These are phyloP conservation scores for Pseudogymnoascus sp. DNA, from an alignment of 2,329 filamentous ascomycete species.

Conservation along the genomic window DNA sequence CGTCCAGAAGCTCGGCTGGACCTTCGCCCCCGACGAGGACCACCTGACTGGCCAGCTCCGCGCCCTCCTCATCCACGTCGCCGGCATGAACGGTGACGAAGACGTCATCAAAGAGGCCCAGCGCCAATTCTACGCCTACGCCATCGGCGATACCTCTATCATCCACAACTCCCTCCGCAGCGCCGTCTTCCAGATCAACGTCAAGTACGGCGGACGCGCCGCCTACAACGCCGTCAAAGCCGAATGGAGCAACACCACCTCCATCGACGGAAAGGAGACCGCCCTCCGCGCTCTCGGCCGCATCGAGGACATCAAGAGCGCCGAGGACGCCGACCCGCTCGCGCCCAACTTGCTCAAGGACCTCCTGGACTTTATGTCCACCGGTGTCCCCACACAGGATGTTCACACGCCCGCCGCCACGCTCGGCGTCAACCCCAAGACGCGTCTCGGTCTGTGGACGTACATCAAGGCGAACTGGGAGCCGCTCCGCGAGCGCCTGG, in stretches of 20 bases:
- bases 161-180: slow-evolving; percentile 76
- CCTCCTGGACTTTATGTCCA: slow-evolving; percentile 69
- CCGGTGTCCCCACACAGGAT: slow-evolving; percentile 78
- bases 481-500: slow-evolving; percentile 61
- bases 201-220: slow-evolving; percentile 58
- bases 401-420: slow-evolving; percentile 73
- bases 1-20: slow-evolving; percentile 77
- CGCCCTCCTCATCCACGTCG: slow-evolving; percentile 68
- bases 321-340: neutral
- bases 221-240: slow-evolving; percentile 72
- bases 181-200: slow-evolving; percentile 70
- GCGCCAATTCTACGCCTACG: slow-evolving; percentile 74
- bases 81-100: slow-evolving; percentile 69
- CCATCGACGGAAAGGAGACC: slow-evolving; percentile 87
- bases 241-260: slow-evolving; percentile 74
- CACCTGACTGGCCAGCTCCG: slow-evolving; percentile 77
- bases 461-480: slow-evolving; percentile 82
- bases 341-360: slow-evolving; percentile 55
- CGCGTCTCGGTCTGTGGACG: slow-evolving; percentile 71
- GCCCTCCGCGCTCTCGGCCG: slow-evolving; percentile 69
- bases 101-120: slow-evolving; percentile 64
- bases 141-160: slow-evolving; percentile 53
- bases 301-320: slow-evolving; percentile 46
- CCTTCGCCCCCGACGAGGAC: slow-evolving; percentile 68
- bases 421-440: slow-evolving; percentile 64